Conservation (phyloP, 2,329 filamentous ascomycete genomes). For the Cercospora brassicicola region DNA sequence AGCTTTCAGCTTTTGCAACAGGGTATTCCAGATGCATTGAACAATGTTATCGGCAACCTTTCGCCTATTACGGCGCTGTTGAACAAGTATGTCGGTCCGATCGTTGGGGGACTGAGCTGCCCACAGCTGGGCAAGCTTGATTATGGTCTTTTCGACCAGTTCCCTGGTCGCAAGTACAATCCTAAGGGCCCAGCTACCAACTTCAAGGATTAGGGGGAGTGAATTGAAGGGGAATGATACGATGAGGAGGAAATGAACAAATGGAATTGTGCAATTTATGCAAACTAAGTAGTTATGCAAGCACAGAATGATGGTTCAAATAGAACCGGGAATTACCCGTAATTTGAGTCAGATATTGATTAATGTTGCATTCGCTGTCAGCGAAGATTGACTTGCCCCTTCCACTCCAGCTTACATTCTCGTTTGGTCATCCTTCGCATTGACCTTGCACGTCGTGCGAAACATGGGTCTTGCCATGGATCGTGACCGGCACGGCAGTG, state of each 20-base stretch:
- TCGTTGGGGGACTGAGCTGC: constrained; percentile 27
- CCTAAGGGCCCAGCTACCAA: constrained; percentile 32
- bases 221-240: neutral
- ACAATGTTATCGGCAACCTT: constrained; percentile 18
- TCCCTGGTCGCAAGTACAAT: constrained; percentile 30
- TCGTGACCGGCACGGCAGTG: neutral
- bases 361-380: neutral
- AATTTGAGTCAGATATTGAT: neutral
- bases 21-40: constrained; percentile 34
- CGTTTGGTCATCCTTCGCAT: neutral
- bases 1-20: constrained; percentile 36
- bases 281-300: neutral
- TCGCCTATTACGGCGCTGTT: constrained; percentile 23
- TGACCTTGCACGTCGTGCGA: neutral
- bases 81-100: constrained; percentile 25
- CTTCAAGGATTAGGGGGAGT: constrained; percentile 18
- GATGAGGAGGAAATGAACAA: neutral
- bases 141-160: constrained; percentile 28
- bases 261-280: neutral
- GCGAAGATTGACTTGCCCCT: neutral
- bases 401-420: neutral
- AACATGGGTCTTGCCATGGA: neutral
- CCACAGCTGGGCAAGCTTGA: constrained; percentile 25
- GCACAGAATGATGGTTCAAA: neutral
- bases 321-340: neutral